Conservation (phyloP, 1,284 basidiomycete species). For the Cryptococcus amylolentus region DNA sequence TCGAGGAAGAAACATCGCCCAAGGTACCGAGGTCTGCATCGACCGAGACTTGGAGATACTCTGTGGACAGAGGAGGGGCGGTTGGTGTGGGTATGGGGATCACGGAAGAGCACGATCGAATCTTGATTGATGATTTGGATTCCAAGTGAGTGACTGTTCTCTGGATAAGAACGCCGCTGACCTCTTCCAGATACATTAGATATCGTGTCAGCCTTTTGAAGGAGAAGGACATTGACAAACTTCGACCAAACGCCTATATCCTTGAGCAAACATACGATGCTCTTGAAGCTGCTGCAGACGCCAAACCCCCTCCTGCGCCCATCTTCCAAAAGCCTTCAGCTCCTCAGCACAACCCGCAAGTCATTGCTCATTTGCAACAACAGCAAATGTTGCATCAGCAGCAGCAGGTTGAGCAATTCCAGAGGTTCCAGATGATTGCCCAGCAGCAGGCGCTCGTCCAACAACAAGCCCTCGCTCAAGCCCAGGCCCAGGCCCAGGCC, state of each 20-base stretch:
- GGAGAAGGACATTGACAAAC: slow-evolving; percentile 40
- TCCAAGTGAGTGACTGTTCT: slow-evolving; percentile 26
- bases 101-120: slow-evolving; percentile 39
- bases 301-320: slow-evolving; percentile 42
- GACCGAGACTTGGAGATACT: slow-evolving; percentile 47
- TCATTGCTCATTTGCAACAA: slow-evolving; percentile 26
- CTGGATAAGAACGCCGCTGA: background rate
- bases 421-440: slow-evolving; percentile 38
- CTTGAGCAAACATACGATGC: slow-evolving; percentile 29
- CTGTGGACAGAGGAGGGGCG: slow-evolving; percentile 38
- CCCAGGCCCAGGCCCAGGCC: slow-evolving; percentile 22
- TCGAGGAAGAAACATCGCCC: slow-evolving; percentile 11
- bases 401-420: slow-evolving; percentile 39
- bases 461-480: slow-evolving; percentile 28
- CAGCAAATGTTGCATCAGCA: slow-evolving; percentile 36
- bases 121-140: slow-evolving; percentile 50
- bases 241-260: slow-evolving; percentile 35
- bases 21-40: slow-evolving; percentile 25
- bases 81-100: slow-evolving; percentile 50
- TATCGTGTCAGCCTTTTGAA: slow-evolving; percentile 38
- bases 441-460: slow-evolving; percentile 35
- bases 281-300: slow-evolving; percentile 25
- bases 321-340: slow-evolving; percentile 41
- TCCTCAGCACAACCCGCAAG: slow-evolving; percentile 27
- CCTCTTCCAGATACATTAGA: slow-evolving; percentile 34